Evolutionary conservation across 768 basidiomycete genomes (phyloP).

Genomic region (Naganishia friedmannii): DNA sequence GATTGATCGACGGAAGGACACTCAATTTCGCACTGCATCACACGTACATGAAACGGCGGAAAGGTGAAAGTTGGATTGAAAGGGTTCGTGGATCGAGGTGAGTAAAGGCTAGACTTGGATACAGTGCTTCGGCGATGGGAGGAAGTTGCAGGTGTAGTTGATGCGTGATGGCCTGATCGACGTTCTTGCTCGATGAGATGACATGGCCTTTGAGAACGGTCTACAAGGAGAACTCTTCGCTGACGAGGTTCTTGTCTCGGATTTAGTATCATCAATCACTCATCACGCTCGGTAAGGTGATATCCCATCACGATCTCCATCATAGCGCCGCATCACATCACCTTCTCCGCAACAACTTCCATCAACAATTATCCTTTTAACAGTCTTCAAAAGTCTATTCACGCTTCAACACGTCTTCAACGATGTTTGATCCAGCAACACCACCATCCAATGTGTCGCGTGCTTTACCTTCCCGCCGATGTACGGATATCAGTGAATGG

Average conservation of each 20-base stretch:
- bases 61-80: too few species aligned
- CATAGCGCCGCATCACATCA: not conserved
- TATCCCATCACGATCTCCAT: not conserved
- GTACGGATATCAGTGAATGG: not conserved
- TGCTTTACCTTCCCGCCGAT: not conserved
- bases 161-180: not conserved
- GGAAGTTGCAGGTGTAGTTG: not conserved
- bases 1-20: slow-evolving; percentile 3
- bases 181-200: not conserved
- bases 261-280: too few species aligned
- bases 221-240: too few species aligned
- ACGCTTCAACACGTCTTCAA: not conserved
- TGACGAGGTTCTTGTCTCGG: too few species aligned
- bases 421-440: not conserved
- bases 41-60: not conserved
- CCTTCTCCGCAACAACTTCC: not conserved
- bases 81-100: not conserved
- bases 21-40: not conserved
- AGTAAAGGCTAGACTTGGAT: not conserved
- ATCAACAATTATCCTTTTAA: not conserved
- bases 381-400: not conserved
- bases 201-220: too few species aligned
- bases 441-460: not conserved
- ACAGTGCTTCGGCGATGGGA: not conserved
- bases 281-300: too few species aligned